Base-by-base conservation (phyloP, 2,329 filamentous ascomycete species). In the Teratosphaeria epicoccoides region DNA sequence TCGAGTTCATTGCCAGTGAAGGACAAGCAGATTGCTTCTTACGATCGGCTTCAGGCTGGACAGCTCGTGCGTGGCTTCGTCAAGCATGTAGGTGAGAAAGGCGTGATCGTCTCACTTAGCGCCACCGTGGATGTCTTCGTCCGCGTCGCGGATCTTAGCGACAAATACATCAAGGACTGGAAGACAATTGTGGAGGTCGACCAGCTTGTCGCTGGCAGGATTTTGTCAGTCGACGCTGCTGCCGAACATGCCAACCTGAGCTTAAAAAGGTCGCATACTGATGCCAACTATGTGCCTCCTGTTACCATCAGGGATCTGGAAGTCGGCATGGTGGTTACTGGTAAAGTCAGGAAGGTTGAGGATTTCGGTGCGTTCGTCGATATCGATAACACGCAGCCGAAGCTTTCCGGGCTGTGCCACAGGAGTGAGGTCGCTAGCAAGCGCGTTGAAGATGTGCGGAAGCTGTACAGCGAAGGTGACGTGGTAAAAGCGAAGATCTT, bases 291-390 rank as follows among this genome's bases (percentile, higher is more conserved):
- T 68, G 80, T 82, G 44, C 80, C 86, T 22, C 83, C 82, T 1
- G 68, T 84, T n/a, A 83, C 79, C 0, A 85, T 91, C 56, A 76
- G 77, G n/a, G 87, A 95, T 59, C 74, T 97, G 52, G 81, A 85
- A 64, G 73, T 79, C 55, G 90, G 89, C 6, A 87, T 95, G 68
- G 73, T 89, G 26, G 79, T 98, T 28, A 95, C 87, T 11, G 93
- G 90, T 47, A 95, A 88, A 65, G 82, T 98, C 51, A 84, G 90
- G 61, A 95, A 94, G 70, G 89, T 97, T 2, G 88, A 95, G 64
- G 87, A 95, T 26, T 98, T 90, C 66, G 93, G 93, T 58, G 91
- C 91, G 4, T 98, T 98, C 68, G 86, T 98, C 60, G 81, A 94
- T 43, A 75, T 98, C 20, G 88, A 96, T 67, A 83, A 85, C 54